Evolutionary conservation across 805 yeast species (phyloP).

Genomic region (Nakazawaea ernobii): DNA sequence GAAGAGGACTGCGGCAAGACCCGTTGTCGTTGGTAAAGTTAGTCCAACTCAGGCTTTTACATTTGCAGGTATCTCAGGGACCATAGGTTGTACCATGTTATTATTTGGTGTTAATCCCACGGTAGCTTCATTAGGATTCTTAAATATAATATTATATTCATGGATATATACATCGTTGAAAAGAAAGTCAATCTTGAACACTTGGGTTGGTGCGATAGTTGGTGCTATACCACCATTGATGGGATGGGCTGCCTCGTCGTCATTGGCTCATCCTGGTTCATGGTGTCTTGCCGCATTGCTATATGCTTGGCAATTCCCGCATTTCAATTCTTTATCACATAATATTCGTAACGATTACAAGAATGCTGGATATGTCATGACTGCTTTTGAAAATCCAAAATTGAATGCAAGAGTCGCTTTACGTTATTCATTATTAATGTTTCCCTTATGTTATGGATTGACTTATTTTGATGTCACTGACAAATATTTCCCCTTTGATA

Average conservation of each 20-base stretch:
- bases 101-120: constrained; percentile 80
- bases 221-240: constrained; percentile 98
- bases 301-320: constrained; percentile 99
- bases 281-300: constrained; percentile 89
- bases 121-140: constrained; percentile 75
- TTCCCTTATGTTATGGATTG: constrained; percentile 85
- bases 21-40: constrained; percentile 80
- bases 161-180: constrained; percentile 91
- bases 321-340: constrained; percentile 88
- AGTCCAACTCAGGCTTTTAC: constrained; percentile 70
- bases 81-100: constrained; percentile 61
- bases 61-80: constrained; percentile 75
- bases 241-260: constrained; percentile 97
- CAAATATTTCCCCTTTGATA: constrained; percentile 72
- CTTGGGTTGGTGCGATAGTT: constrained; percentile 99
- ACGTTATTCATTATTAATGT: constrained; percentile 86
- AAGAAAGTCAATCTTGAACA: constrained; percentile 76
- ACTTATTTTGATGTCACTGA: constrained; percentile 79
- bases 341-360: constrained; percentile 83
- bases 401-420: constrained; percentile 91
- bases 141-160: constrained; percentile 77
- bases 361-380: constrained; percentile 95
- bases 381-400: constrained; percentile 88
- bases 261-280: constrained; percentile 80
- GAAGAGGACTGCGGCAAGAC: constrained; percentile 85